Conservation (phyloP, 148 eudicot genomes). For the Gaultheria prostrata region DNA sequence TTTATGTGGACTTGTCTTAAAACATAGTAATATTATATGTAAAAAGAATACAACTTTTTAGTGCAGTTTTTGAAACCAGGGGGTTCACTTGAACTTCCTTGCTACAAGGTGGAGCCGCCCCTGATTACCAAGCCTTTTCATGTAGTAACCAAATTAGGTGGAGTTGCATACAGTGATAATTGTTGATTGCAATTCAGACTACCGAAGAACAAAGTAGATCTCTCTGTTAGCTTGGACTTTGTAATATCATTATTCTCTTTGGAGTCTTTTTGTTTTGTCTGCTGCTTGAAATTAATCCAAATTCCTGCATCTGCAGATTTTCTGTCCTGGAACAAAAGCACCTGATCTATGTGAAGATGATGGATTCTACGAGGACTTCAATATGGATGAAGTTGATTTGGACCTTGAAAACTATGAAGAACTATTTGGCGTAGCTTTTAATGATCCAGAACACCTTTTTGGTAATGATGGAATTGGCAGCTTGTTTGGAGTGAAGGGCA, state of each 20-base stretch:
- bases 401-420: constrained; percentile 54
- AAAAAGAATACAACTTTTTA: too few species aligned
- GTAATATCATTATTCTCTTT: neutral
- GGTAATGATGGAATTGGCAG: constrained; percentile 43
- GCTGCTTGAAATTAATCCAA: neutral
- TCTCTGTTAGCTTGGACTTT: neutral
- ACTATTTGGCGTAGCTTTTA: constrained; percentile 41
- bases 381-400: constrained; percentile 48
- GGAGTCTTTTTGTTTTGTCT: neutral
- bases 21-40: too few species aligned
- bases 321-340: constrained; percentile 35
- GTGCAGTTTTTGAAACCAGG: too few species aligned
- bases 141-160: neutral
- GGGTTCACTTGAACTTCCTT: too few species aligned
- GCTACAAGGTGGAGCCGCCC: too few species aligned
- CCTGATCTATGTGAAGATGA: constrained; percentile 44
- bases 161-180: neutral
- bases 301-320: constrained; percentile 32
- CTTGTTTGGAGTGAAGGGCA: constrained; percentile 35
- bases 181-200: neutral
- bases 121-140: constrained; percentile 3
- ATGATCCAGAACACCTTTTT: constrained; percentile 40
- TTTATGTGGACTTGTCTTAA: constrained; percentile 8
- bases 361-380: constrained; percentile 34
- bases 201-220: neutral